Evolutionary conservation across 495 filamentous ascomycete genomes (phyloP).

Genomic region (Penicillium mononematosum): DNA sequence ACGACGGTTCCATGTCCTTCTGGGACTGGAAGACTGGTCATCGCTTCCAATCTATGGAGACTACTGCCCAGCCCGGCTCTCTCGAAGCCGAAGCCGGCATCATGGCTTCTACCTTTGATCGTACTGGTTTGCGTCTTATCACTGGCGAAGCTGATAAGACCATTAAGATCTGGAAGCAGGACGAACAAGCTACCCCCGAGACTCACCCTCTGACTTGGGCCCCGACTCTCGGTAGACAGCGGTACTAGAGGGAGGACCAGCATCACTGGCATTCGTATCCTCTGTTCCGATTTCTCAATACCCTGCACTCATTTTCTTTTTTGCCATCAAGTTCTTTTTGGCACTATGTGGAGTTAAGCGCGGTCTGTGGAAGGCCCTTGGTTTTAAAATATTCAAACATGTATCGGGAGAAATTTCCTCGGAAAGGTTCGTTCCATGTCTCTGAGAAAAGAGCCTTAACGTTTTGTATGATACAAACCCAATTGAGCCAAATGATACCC

Average conservation of each 20-base stretch:
- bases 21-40: slow-evolving; percentile 99
- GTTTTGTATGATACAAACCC: slow-evolving; percentile 9
- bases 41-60: slow-evolving; percentile 82
- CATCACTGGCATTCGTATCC: not conserved
- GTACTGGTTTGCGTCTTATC: slow-evolving; percentile 83
- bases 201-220: slow-evolving; percentile 93
- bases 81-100: slow-evolving; percentile 92
- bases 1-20: slow-evolving; percentile 95
- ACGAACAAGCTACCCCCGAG: slow-evolving; percentile 85
- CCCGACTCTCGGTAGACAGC: slow-evolving; percentile 72
- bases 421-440: slow-evolving; percentile 6
- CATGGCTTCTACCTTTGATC: slow-evolving; percentile 89
- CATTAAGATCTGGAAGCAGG: slow-evolving; percentile 93
- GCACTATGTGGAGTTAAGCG: slow-evolving; percentile 37
- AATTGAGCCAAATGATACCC: not conserved
- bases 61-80: slow-evolving; percentile 88
- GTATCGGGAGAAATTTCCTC: slow-evolving; percentile 2
- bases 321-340: slow-evolving; percentile 14
- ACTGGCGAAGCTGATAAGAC: slow-evolving; percentile 97
- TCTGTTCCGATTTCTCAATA: slow-evolving; percentile 24
- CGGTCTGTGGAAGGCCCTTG: slow-evolving; percentile 16
- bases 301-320: slow-evolving; percentile 22
- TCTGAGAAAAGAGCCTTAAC: not conserved
- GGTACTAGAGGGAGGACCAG: slow-evolving; percentile 48
- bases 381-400: slow-evolving; percentile 5